Evolutionary conservation across 75 land plant species (phyloP).

Genomic region (Azolla pinnata): DNA sequence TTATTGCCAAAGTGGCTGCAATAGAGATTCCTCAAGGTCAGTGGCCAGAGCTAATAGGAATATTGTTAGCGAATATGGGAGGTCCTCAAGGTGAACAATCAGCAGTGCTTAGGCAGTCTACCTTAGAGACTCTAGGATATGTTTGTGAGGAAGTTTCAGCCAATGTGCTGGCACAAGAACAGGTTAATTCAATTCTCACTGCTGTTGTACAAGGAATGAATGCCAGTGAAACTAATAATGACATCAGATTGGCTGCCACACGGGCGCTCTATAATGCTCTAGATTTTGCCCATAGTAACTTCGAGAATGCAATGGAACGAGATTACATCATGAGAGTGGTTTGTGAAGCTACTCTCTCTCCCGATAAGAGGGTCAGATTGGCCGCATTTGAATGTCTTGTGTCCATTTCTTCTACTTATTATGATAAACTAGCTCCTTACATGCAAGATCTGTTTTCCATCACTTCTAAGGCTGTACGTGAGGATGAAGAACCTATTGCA

Average conservation of each 20-base stretch:
- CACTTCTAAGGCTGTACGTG: conserved; percentile 81
- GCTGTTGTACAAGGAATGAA: conserved; percentile 67
- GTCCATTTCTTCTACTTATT: conserved; percentile 73
- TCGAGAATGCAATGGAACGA: conserved; percentile 88
- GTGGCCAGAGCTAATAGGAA: conserved; percentile 56
- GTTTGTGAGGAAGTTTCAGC: conserved; percentile 71
- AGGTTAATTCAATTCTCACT: conserved; percentile 68
- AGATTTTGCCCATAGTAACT: conserved; percentile 84
- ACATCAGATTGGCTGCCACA: conserved; percentile 79
- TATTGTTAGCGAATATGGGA: conserved; percentile 49
- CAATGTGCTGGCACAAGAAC: conserved; percentile 52
- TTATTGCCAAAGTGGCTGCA: conserved; percentile 61
- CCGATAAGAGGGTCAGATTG: conserved; percentile 61
- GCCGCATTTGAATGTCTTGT: conserved; percentile 93
- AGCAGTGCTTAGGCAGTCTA: conserved; percentile 46
- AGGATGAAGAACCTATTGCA: conserved; percentile 89
- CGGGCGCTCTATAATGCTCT: conserved; percentile 76
- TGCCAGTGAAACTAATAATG: conserved; percentile 48
- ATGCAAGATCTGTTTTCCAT: conserved; percentile 75
- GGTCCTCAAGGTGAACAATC: conserved; percentile 14
- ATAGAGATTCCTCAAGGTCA: conserved; percentile 50
- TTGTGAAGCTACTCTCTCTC: conserved; percentile 65
- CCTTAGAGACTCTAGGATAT: conserved; percentile 65
- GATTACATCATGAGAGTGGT: conserved; percentile 96
- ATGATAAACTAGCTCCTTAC: conserved; percentile 84